Evolutionary conservation across 345 rosid species (phyloP), one percentile per base, ranked within the genome.

Genomic region (Syzygium aqueum): DNA sequence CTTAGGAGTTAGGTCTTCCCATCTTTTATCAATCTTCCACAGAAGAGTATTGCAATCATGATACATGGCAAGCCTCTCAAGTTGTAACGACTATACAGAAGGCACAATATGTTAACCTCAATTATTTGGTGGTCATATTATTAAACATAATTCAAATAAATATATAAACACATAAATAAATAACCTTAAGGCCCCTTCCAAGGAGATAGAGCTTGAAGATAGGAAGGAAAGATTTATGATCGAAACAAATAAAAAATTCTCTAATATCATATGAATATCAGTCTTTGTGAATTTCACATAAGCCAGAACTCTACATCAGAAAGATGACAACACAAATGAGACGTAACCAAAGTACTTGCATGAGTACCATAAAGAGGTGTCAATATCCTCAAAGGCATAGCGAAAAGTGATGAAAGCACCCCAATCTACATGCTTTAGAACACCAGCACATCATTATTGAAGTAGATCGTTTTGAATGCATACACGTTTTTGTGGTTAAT

Each of bases 61-160:
- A 92, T 97, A 97, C 88, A 96, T 86, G 52, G 99, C 98, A 90
- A 97, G 96, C 92, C 99, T 97, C 92, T 94, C 96, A 86, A 97
- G 96, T 83, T 96, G 96, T 91, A 97, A 92, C 51, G 99, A 97
- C 99, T 97, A 95, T 87, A 84, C 89, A 86, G 27, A 90, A 85
- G 83, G 85, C 85, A 50, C 28, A 5, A 86, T n/a, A 67, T 0
- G 46, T 37, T 67, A 67, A 67, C 78, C 78, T 67, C 78, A 67
- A 67, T 67, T 67, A 67, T 67, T 16, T 67, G 46, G 46, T 17
- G 78, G 22, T 54, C 25, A 33, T 33, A 67, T 11, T 67, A 19
- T 33, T 33, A 33, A 67, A 33, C 78, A 30, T 19, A 67, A 67
- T 67, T 67, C 78, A 11, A 27, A 67, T 33, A 67, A 17, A 30